Conservation (phyloP, 352 stramenopile species). For the Albugo candida region DNA sequence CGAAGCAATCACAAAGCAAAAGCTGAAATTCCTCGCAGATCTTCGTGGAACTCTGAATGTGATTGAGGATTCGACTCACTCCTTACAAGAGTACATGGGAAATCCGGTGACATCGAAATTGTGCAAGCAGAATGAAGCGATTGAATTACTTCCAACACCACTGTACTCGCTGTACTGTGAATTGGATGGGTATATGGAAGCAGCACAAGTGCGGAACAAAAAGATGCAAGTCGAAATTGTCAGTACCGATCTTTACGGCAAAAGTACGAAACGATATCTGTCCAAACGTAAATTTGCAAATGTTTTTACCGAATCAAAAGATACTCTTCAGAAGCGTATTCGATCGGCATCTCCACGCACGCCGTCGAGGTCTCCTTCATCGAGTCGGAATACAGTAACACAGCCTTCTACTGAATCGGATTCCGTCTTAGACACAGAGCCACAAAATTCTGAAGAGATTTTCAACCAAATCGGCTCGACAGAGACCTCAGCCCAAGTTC, state of each 20-base stretch:
- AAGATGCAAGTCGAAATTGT: constrained; percentile 34
- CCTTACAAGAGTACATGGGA: constrained; percentile 40
- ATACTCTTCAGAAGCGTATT: neutral
- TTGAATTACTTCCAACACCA: constrained; percentile 21
- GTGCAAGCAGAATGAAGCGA: constrained; percentile 22
- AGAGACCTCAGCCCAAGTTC: no score
- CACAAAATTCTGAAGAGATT: no score
- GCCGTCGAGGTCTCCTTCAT: neutral
- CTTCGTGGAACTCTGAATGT: constrained; percentile 24
- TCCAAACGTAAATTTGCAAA: neutral
- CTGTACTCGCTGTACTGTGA: constrained; percentile 58
- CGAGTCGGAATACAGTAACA: neutral
- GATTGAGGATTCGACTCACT: constrained; percentile 37
- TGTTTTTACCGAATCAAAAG: neutral
- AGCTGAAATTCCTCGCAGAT: constrained; percentile 35
- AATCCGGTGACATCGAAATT: constrained; percentile 20
- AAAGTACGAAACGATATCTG: neutral
- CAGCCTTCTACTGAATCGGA: neutral
- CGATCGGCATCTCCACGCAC: neutral
- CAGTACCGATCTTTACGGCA: constrained; percentile 8
- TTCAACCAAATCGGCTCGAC: no score
- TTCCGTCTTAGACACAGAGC: no score
- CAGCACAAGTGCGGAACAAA: constrained; percentile 12
- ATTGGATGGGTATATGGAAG: constrained; percentile 46
- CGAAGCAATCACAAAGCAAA: constrained; percentile 26